Base-by-base conservation (phyloP, 2,329 filamentous ascomycete genomes). In the Aureobasidium pullulans region DNA sequence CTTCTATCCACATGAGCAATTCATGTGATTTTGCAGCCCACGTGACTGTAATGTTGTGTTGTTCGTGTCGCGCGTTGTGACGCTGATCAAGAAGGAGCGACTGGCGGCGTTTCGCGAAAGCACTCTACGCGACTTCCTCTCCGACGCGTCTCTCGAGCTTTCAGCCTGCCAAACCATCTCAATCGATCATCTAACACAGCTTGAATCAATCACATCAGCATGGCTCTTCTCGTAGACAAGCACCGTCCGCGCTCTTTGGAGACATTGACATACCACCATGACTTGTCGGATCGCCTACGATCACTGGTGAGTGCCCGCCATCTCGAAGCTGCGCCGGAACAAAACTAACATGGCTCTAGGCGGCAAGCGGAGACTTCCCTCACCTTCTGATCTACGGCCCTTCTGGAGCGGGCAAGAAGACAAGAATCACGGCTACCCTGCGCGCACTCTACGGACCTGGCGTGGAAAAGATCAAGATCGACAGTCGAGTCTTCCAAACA, bases 381-480 rank as follows among this genome's bases (percentile, higher is more conserved):
- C 95, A 99, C 76, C 85, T 99, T 48, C 88, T 99, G 63, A 89
- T 99, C 64, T 99, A 97, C 71, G 94, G 94, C 0, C 94, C 94
- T 1, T 96, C 93, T 0, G 94, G 94, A 36, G 94, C 94, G 5
- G 94, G 94, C 65, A 99, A 99, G 75, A 99, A 99, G 76, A 99
- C 94, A 1, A 87, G 94, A 44, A 95, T 97, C 65, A 90, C 96
- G 16, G 92, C 94, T 15, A 97, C 93, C 0, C 78, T 99, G 3
- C 96, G 96, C 73, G 93, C 96, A 70, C 82, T 99, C 7, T 99
- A 94, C 73, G 94, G 94, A 0, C 87, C 93, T 0, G 93, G 94
- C 44, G 94, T 96, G n/a, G 95, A 99, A 71, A 97, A 96, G 81
- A 99, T 99, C 81, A 97, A 97, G 78, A 97, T 99, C 75, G 94